phyloP scores from a whole-genome alignment of 2,329 filamentous ascomycete genomes.

The Stachybotrys echinatus region DNA sequence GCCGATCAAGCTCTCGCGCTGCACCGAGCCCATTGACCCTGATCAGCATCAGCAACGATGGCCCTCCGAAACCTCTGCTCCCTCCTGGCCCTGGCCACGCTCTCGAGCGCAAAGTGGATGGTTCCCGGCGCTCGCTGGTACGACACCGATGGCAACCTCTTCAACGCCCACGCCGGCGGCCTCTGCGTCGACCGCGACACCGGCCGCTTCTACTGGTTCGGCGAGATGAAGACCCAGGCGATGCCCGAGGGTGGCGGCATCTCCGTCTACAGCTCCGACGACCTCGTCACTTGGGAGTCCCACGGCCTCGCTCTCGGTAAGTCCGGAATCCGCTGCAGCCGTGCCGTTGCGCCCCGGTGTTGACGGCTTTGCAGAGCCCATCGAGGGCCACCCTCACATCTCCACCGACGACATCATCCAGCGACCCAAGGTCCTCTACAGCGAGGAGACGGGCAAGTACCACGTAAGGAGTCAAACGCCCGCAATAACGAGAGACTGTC shows the following conservation, averaged over 20 bases:
- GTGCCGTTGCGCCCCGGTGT: neutral
- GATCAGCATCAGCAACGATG: neutral
- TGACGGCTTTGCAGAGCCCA: constrained; percentile 29
- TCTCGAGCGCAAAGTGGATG: constrained; percentile 38
- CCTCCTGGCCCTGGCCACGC: constrained; percentile 8
- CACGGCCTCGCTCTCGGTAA: constrained; percentile 52
- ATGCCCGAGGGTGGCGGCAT: constrained; percentile 56
- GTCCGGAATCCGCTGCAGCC: constrained; percentile 14
- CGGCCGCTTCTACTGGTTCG: constrained; percentile 55
- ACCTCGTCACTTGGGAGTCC: constrained; percentile 53
- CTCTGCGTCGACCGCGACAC: constrained; percentile 45
- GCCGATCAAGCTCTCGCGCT: no score
- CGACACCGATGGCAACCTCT: constrained; percentile 53
- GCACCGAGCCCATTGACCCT: neutral
- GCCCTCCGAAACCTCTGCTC: neutral
- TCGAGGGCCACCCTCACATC: constrained; percentile 50
- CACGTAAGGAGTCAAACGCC: constrained; percentile 35
- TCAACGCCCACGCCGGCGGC: constrained; percentile 58
- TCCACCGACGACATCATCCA: constrained; percentile 53
- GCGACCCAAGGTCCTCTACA: constrained; percentile 57
- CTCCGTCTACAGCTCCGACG: constrained; percentile 55
- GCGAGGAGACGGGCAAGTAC: constrained; percentile 46
- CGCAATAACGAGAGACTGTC: accelerated
- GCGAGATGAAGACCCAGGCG: constrained; percentile 55
- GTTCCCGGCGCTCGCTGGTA: constrained; percentile 57